Evolutionary conservation across 2,329 filamentous ascomycete genomes (phyloP), one percentile per base, ranked within the genome.

Genomic region (Paracoccidioides brasiliensis): DNA sequence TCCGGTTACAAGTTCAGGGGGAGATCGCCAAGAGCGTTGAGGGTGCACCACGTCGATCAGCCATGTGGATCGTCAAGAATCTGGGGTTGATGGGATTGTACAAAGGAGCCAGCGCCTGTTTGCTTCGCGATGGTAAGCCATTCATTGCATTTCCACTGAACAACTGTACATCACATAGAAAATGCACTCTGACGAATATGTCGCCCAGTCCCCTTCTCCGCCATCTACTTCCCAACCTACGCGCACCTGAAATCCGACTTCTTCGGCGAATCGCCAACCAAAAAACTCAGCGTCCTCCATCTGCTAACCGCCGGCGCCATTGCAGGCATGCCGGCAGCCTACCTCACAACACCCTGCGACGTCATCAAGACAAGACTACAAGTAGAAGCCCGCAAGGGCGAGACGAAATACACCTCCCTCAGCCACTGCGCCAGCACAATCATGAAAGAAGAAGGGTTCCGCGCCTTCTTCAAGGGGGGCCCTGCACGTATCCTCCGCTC

Each of bases 351-450:
- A 1, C 93, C 93, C 0, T 96, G 88, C 76, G 93, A 98, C 68
- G 93, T 98, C 59, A 97, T 98, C 84, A 98, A 98, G 80, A 98
- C 93, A 3, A 86, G 93, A 69, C 80, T 98, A 58, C 93, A 98
- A 72, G 93, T 98, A 57, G 93, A 98, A 73, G 90, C 91, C 28
- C 86, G 93, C 61, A 97, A 97, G 78, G 93, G 93, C 60, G 91
- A 98, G 66, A 85, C 84, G 3, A 79, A 80, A 51, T 98, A 98
- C 78, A 93, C 82, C 44, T 88, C 87, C 49, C 80, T 98, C 50
- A 82, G 89, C 55, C 89, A 98, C 73, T 88, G 85, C 54, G 93
- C 93, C 41, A 74, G 74, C 64, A 95, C 88, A 12, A 87, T 98
- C 64, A 85, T 79, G 76, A 83, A 84, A 70, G 88, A 97, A 70